phyloP scores from a whole-genome alignment of 2,329 filamentous ascomycete species.

The Akanthomyces uredinophilus region DNA sequence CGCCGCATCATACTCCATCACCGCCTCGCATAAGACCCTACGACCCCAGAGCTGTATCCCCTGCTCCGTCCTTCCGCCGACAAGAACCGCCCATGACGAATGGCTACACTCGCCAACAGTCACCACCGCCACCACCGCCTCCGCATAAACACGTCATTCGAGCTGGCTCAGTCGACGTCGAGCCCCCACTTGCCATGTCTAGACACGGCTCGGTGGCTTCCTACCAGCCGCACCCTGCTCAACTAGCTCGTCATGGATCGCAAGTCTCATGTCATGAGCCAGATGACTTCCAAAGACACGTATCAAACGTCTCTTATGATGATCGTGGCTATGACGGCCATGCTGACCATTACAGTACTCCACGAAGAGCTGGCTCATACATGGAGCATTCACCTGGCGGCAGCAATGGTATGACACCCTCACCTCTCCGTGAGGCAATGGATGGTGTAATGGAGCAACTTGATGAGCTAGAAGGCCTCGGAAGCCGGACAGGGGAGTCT shows the following conservation, averaged over 20 bases:
- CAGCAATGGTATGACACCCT: conserved; percentile 68
- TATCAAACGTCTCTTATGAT: conserved; percentile 37
- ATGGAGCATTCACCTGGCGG: conserved; percentile 60
- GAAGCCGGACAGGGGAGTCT: conserved; percentile 52
- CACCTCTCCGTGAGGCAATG: conserved; percentile 90
- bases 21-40: conserved; percentile 23
- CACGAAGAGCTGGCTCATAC: conserved; percentile 56
- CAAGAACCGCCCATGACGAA: conserved; percentile 31
- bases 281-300: conserved; percentile 30
- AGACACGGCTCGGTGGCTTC: conserved; percentile 33
- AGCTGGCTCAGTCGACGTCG: conserved; percentile 23
- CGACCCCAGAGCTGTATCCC: conserved; percentile 28
- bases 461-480: conserved; percentile 61
- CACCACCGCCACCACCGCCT: conserved; percentile 33
- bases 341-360: conserved; percentile 40
- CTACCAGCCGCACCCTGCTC: conserved; percentile 23
- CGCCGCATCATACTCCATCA: conserved; percentile 16
- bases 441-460: conserved; percentile 96
- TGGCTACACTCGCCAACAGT: conserved; percentile 23
- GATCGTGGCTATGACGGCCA: conserved; percentile 25
- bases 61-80: conserved; percentile 24
- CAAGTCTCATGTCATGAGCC: conserved; percentile 7
- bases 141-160: conserved; percentile 19
- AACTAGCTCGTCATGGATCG: conserved; percentile 11
- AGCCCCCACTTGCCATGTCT: conserved; percentile 23